Conservation (phyloP, 179 eudicot species). For the Spinacia oleracea region DNA sequence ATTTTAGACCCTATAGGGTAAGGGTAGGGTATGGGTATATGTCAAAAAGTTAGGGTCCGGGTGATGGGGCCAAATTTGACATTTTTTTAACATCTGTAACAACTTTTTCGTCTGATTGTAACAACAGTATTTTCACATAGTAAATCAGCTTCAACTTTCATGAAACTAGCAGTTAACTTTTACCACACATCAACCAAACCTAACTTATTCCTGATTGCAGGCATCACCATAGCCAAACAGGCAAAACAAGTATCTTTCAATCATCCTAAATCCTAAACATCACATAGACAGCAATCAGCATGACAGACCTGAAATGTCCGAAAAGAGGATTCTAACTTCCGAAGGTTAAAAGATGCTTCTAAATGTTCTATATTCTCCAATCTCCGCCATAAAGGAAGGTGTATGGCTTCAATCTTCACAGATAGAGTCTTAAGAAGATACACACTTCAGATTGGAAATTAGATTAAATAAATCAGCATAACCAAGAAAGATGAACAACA, state of each 20-base stretch:
- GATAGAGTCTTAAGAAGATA: not conserved
- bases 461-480: not conserved
- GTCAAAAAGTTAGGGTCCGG: too few relatives aligned
- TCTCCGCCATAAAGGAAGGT: not conserved
- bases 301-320: not conserved
- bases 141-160: too few relatives aligned
- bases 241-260: not conserved
- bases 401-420: not conserved
- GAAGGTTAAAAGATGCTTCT: not conserved
- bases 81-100: too few relatives aligned
- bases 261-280: not conserved
- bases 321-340: not conserved
- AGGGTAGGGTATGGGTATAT: too few relatives aligned
- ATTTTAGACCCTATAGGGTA: too few relatives aligned
- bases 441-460: not conserved
- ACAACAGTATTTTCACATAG: too few relatives aligned
- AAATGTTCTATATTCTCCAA: not conserved
- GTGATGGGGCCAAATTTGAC: too few relatives aligned
- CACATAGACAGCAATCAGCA: not conserved
- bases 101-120: too few relatives aligned
- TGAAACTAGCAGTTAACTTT: too few relatives aligned
- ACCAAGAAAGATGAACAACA: constrained; percentile 9
- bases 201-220: not conserved
- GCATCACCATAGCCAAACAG: not conserved
- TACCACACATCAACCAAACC: not conserved